These are phyloP conservation scores for Graphium sp. DNA, from an alignment of 2,329 filamentous ascomycete species.

Conservation along the genomic window DNA sequence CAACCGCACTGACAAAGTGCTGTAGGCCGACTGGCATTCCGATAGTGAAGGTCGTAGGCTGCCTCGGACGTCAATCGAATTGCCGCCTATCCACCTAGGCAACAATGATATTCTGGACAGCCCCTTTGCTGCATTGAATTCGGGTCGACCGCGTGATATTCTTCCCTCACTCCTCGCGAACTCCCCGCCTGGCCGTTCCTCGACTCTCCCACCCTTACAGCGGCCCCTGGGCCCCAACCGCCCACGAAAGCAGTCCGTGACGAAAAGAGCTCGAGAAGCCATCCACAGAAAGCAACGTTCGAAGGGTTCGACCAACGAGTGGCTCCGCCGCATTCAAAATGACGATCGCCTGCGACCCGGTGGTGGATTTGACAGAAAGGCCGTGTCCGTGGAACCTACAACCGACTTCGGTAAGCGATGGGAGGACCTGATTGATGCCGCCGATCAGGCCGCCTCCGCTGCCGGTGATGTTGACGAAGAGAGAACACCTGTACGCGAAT, in stretches of 20 bases:
- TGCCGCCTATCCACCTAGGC: constrained; percentile 48
- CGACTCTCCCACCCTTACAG: constrained; percentile 72
- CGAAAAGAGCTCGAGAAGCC: constrained; percentile 56
- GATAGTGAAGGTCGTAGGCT: constrained; percentile 50
- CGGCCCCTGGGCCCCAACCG: constrained; percentile 53
- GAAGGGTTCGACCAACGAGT: constrained; percentile 49
- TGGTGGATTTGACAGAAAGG: constrained; percentile 64
- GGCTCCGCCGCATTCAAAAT: constrained; percentile 41
- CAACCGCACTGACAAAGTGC: constrained; percentile 4
- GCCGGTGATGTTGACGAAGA: constrained; percentile 86
- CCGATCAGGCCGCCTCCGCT: constrained; percentile 55
- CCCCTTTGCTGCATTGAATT: constrained; percentile 46
- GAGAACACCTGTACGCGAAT: constrained; percentile 59
- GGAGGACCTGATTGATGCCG: constrained; percentile 93
- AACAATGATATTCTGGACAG: constrained; percentile 54
- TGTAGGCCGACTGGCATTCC: constrained; percentile 54
- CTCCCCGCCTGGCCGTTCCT: constrained; percentile 74
- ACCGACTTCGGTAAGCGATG: constrained; percentile 76
- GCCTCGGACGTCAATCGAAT: constrained; percentile 51
- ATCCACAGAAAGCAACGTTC: constrained; percentile 74
- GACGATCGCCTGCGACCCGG: constrained; percentile 47
- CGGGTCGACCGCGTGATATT: constrained; percentile 50
- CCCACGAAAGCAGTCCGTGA: constrained; percentile 73
- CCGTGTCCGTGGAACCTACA: constrained; percentile 70
- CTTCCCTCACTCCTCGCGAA: constrained; percentile 68